A percentile compares a stretch with the other conserved stretches of the same genome.
phyloP scores from a whole-genome alignment of 2,329 filamentous ascomycete species.

The Acrodontium crateriforme region DNA sequence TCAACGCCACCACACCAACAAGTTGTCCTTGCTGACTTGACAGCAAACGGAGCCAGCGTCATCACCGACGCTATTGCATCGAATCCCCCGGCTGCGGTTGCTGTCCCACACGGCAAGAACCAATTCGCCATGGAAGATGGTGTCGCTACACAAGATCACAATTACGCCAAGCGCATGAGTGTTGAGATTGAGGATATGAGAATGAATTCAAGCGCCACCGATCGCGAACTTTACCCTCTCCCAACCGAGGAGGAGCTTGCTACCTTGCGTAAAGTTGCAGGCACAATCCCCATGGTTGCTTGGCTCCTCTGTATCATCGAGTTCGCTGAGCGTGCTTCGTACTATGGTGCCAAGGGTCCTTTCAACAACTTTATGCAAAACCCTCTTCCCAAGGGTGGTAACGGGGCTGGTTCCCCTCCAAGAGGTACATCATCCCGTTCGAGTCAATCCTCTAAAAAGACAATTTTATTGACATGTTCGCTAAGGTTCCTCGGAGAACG shows the following conservation, averaged over 20 bases:
- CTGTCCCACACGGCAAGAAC: constrained; percentile 7
- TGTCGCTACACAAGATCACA: constrained; percentile 4
- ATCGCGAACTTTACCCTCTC: constrained; percentile 10
- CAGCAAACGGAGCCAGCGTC: no score
- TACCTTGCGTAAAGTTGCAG: constrained; percentile 37
- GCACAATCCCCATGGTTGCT: constrained; percentile 36
- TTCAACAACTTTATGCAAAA: constrained; percentile 50
- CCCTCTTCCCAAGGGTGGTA: constrained; percentile 36
- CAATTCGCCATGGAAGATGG: constrained; percentile 10
- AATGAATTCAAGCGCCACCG: no score
- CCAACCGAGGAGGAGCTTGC: constrained; percentile 35
- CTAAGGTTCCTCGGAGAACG: no score
- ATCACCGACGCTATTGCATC: constrained; percentile 34
- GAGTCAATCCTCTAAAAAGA: no score
- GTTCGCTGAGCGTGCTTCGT: constrained; percentile 47
- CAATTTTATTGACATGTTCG: no score
- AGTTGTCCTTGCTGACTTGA: no score
- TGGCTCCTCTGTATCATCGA: constrained; percentile 46
- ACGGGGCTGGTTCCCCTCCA: constrained; percentile 22
- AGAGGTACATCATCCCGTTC: constrained; percentile 17
- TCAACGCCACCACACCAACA: no score
- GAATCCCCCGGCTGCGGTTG: constrained; percentile 6
- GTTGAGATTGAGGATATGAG: constrained; percentile 10
- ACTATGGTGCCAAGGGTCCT: constrained; percentile 44
- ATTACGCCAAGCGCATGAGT: constrained; percentile 6